Evolutionary conservation across 2,329 filamentous ascomycete genomes (phyloP).

Genomic region (Fusarium pseudoanthophilum): DNA sequence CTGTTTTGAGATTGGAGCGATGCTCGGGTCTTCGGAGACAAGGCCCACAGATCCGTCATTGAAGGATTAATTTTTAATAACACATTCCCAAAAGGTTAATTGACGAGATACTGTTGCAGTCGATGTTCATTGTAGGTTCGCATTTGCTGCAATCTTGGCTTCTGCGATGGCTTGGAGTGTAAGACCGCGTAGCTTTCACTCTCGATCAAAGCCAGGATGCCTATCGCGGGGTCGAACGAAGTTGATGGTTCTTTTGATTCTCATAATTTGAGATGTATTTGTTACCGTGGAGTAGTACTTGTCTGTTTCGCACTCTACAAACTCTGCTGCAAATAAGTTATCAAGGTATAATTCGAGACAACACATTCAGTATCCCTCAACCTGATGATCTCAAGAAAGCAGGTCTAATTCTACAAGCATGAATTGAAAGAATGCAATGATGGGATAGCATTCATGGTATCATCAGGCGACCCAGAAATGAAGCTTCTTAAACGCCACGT

Average conservation of each 20-base stretch:
- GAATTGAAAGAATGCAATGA: background rate
- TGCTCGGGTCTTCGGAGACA: conserved; percentile 4
- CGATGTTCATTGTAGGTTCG: rapidly evolving
- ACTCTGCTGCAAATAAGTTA: background rate
- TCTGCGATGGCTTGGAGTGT: background rate
- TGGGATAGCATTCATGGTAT: background rate
- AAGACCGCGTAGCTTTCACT: background rate
- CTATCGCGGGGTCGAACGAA: too few relatives aligned
- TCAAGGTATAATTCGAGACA: background rate
- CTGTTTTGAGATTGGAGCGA: conserved; percentile 5
- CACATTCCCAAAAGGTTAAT: background rate
- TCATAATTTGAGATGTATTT: background rate
- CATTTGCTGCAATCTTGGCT: too few relatives aligned
- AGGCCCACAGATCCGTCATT: conserved; percentile 23
- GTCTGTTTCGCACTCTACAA: background rate
- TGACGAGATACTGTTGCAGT: rapidly evolving
- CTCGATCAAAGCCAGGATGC: background rate
- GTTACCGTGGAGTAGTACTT: background rate
- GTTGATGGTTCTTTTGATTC: too few relatives aligned
- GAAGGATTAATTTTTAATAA: background rate
- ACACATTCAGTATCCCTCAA: background rate
- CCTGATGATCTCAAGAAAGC: background rate
- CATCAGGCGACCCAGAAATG: background rate
- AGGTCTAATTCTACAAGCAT: too few relatives aligned
- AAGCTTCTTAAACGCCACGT: too few relatives aligned